phyloP scores from a whole-genome alignment of 495 filamentous ascomycete species.

The Lentithecium fluviatile region DNA sequence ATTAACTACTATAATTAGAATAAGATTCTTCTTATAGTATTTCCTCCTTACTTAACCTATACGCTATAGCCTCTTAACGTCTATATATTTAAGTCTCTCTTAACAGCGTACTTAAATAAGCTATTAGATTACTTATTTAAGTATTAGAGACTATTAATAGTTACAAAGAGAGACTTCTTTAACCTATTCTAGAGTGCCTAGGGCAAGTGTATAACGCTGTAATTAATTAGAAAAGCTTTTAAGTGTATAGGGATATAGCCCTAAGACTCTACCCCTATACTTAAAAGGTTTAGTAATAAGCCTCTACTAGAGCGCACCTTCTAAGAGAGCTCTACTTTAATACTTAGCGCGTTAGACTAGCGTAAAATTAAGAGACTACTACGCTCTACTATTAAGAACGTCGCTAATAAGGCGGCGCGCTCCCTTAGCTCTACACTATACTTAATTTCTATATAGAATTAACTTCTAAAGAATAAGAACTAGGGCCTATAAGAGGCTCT shows the following conservation, averaged over 20 bases:
- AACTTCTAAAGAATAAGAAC: constrained; percentile 7
- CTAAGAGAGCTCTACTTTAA: constrained; percentile 1
- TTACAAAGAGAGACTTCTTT: no score
- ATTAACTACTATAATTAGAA: constrained; percentile 18
- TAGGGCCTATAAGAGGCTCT: constrained; percentile 1
- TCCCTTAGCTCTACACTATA: neutral
- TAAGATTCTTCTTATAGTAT: constrained; percentile 14
- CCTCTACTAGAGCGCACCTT: neutral
- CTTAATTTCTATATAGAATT: no score
- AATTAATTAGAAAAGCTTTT: neutral
- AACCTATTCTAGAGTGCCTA: no score
- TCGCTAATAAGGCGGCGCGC: neutral
- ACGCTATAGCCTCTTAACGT: constrained; percentile 27
- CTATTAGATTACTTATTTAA: constrained; percentile 1
- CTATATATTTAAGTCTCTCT: constrained; percentile 9
- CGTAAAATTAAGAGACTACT: no score
- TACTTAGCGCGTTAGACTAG: no score
- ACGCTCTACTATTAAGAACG: neutral
- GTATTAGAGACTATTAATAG: constrained; percentile 3
- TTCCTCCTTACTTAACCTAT: no score
- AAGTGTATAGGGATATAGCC: neutral
- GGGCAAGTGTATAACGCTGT: neutral
- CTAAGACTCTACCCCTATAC: neutral
- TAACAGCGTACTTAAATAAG: constrained; percentile 7
- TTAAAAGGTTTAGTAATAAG: constrained; percentile 7